A percentile compares a stretch with the other conserved stretches of the same genome.
Conservation (phyloP, 768 basidiomycete genomes). For the Tricholoma matsutake region DNA sequence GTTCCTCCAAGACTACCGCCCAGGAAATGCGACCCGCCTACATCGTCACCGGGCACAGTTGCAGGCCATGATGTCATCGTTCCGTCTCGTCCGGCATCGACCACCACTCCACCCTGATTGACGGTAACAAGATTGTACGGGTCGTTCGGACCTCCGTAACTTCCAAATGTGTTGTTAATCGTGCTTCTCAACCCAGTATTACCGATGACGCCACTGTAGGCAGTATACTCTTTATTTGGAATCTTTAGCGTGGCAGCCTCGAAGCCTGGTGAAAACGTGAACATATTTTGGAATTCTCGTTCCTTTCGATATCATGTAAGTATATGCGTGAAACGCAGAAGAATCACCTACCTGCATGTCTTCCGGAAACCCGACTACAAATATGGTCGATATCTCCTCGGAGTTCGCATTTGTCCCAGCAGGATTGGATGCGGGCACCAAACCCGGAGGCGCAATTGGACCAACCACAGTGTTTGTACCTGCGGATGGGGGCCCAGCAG, state of each 20-base stretch:
- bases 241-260: conserved; percentile 98
- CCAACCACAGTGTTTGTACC: conserved; percentile 15
- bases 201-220: conserved; percentile 50
- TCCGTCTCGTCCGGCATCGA: conserved; percentile 74
- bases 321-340: conserved; percentile 4
- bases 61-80: conserved; percentile 68
- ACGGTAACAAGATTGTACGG: conserved; percentile 83
- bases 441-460: conserved; percentile 21
- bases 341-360: conserved; percentile 84
- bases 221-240: conserved; percentile 86
- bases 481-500: conserved; percentile 29
- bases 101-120: conserved; percentile 80
- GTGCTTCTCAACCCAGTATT: conserved; percentile 13
- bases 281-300: conserved; percentile 99
- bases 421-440: conserved; percentile 26
- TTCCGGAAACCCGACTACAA: conserved; percentile 98
- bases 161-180: conserved; percentile 9
- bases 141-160: conserved; percentile 59
- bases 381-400: conserved; percentile 95
- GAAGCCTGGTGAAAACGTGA: conserved; percentile 92
- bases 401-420: conserved; percentile 34
- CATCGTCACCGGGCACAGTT: conserved; percentile 28
- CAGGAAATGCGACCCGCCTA: conserved; percentile 30
- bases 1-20: conserved; percentile 21
- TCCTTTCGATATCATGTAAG: conserved; percentile 53